These are phyloP conservation scores for Canna indica DNA, from an alignment of 176 grass and related monocot genomes.

Conservation along the genomic window DNA sequence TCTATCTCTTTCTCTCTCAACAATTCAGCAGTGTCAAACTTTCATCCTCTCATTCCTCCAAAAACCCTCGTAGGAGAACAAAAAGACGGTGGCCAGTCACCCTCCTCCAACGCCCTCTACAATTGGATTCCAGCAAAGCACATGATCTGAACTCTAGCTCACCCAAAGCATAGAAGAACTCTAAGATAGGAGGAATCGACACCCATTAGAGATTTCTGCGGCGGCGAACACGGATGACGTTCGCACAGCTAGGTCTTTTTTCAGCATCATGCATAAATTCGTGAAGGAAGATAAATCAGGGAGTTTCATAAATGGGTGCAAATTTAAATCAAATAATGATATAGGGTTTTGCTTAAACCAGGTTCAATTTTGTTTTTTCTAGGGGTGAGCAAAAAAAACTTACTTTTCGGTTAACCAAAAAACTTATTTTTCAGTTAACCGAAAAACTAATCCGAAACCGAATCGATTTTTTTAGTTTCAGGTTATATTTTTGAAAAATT, in stretches of 20 bases:
- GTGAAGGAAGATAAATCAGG: conserved; percentile 13
- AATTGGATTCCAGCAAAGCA: not conserved
- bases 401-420: too few relatives aligned
- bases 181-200: conserved; percentile 35
- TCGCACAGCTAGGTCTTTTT: conserved; percentile 21
- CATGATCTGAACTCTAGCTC: not conserved
- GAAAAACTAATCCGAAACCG: too few relatives aligned
- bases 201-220: conserved; percentile 30
- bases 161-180: not conserved
- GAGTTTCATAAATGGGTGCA: conserved; percentile 16
- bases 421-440: too few relatives aligned
- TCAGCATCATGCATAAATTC: conserved; percentile 59
- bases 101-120: not conserved
- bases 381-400: too few relatives aligned
- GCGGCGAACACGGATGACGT: not conserved
- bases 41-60: conserved; percentile 77
- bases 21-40: conserved; percentile 40
- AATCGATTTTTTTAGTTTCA: too few relatives aligned
- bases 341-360: conserved; percentile 29
- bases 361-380: not conserved
- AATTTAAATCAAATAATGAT: not conserved
- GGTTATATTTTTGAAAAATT: too few relatives aligned
- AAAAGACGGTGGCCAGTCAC: not conserved
- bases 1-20: not conserved
- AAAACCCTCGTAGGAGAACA: conserved; percentile 27